A percentile compares a stretch with the other conserved stretches of the same genome.
Evolutionary conservation across 2,329 filamentous ascomycete species (phyloP).

Genomic region (Ophiocordyceps camponoti-rufipedis): DNA sequence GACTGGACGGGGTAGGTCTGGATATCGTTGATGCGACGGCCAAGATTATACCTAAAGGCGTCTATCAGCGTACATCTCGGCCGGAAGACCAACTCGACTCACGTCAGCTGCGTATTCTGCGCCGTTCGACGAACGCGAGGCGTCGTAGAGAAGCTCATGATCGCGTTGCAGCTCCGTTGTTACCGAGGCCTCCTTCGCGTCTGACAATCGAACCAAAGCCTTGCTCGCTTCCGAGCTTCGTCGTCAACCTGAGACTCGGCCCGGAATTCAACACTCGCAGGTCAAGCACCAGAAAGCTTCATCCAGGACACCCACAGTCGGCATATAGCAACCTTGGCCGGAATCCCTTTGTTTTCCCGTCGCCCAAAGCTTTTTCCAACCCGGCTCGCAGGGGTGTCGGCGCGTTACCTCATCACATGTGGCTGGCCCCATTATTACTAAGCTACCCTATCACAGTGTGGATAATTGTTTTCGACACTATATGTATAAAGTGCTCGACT

Average conservation of each 20-base stretch:
- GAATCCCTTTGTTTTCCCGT: neutral
- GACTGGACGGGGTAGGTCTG: slow-evolving; percentile 43
- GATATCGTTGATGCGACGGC: slow-evolving; percentile 38
- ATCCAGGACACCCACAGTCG: too few relatives aligned
- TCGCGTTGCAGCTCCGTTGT: neutral
- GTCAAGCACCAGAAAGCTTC: too few relatives aligned
- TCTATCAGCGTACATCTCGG: slow-evolving; percentile 2
- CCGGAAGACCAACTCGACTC: slow-evolving; percentile 5
- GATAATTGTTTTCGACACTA: too few relatives aligned
- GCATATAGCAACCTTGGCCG: neutral
- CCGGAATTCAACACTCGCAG: neutral
- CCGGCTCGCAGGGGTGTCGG: neutral
- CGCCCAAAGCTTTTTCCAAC: neutral
- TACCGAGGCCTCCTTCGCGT: neutral
- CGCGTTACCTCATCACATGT: too few relatives aligned
- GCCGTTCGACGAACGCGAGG: slow-evolving; percentile 27
- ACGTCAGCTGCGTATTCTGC: slow-evolving; percentile 31
- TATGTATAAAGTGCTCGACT: too few relatives aligned
- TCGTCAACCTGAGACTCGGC: neutral
- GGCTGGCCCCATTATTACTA: too few relatives aligned
- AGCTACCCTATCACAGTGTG: too few relatives aligned
- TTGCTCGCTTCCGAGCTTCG: neutral
- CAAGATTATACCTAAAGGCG: slow-evolving; percentile 35
- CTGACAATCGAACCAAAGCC: too few relatives aligned
- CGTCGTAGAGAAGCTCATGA: slow-evolving; percentile 14